Evolutionary conservation across 305 asterid genomes (phyloP), one percentile per base, ranked within the genome.

Genomic region (Fraxinus paxiana): DNA sequence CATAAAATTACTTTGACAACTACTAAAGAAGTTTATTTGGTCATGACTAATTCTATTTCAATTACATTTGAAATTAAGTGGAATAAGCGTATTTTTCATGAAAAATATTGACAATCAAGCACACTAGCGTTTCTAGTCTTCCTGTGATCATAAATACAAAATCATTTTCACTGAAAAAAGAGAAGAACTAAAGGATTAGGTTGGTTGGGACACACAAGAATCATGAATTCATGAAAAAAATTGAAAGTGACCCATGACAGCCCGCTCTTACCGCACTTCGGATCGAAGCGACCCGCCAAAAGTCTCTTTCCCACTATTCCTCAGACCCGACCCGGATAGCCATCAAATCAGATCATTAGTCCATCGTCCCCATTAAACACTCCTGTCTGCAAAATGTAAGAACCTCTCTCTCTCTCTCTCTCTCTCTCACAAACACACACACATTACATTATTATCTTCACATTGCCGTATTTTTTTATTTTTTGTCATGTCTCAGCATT

Each of bases 281-380:
- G 91, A 77, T 85, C 88, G 80, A 87, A 87, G 88, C 85, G 54
- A 88, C 84, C 86, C 84, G 82, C 20, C 43, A 0, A 3, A 2
- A 22, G 24, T 34, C 80, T 15, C 46, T 22, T 71, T 51, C 56
- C 10, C 63, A 22, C 28, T 17, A 18, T 61, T 22, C 6, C 33
- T 61, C 34, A 63, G 33, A 24, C 6, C 35, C 35, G 87, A 83
- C 83, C 87, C 87, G 76, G 7, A 10, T 72, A 83, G 7, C 46
- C 28, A 35, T 59, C 83, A 77, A 79, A 79, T 82, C 78, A 76
- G 56, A 43, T 71, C 22, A 15, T 6, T 2, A 31, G 22, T 79
- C 15, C 61, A 2, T 30, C 12, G 18, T 18, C 65, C 8, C 8
- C 67, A 33, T 77, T 37, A 22, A 54, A 51, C 81, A 30, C 74